Evolutionary conservation across 2,329 filamentous ascomycete genomes (phyloP), one percentile per base, ranked within the genome.

Genomic region (Xylariaceae sp.): DNA sequence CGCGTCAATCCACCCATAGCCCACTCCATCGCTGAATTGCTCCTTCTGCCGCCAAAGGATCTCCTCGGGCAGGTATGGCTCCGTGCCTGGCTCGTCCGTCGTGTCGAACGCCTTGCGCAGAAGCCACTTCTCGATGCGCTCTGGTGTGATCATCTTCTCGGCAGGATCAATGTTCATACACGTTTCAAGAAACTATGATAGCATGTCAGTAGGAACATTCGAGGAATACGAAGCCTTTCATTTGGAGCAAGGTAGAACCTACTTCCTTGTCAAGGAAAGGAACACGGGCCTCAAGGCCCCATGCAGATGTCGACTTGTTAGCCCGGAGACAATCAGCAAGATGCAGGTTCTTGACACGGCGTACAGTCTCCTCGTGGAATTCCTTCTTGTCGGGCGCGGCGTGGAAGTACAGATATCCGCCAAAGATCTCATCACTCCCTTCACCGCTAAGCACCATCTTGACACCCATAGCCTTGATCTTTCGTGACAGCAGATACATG

Each of bases 41-140:
- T 98, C 93, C 81, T 98, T 98, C 71, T 98, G 94, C 63, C 94
- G 80, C 87, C 89, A 98, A 42, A 98, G 82, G 56, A 98, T 98
- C 64, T 90, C 82, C 15, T 95, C 84, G 7, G 94, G 93, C n/a
- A 98, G 81, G 72, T 97, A 98, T 9, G 93, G 83, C 64, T 86
- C 70, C 37, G 76, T 79, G 36, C 76, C 82, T 13, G 90, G 89
- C 68, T 95, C 87, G 61, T 91, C 89, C 36, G 78, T 80, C 22
- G 89, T 95, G 69, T 98, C 93, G 63, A 98, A 98, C 3, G 93
- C 94, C 71, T 96, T 96, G 62, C 93, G 87, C 53, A 98, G 76
- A 53, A 98, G 94, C 76, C 96, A 95, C 73, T 98, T 98, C 71
- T 98, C 93, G 52, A 98, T 89, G 50, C 78, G 81, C 32, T 87